A percentile compares a stretch with the other conserved stretches of the same genome.
Conservation (phyloP, 192 early-diverging fungal species). For the Podila clonocystis region DNA sequence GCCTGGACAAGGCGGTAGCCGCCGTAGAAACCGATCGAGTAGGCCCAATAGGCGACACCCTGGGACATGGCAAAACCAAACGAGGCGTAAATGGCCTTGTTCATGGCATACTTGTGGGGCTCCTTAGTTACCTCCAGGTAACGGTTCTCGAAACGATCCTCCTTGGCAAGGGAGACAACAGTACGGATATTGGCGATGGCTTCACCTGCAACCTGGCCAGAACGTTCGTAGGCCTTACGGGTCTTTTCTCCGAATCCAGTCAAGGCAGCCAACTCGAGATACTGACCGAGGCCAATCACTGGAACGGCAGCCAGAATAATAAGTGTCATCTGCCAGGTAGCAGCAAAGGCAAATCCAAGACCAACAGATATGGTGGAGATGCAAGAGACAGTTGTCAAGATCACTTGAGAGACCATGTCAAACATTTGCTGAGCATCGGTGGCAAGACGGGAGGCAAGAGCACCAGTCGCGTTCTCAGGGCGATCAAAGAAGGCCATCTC, state of each 20-base stretch:
- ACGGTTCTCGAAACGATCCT: constrained; percentile 71
- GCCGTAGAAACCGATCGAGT: constrained; percentile 6
- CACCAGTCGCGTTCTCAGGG: constrained; percentile 73
- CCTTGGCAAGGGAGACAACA: constrained; percentile 78
- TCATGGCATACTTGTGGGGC: constrained; percentile 74
- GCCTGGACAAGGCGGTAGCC: constrained; percentile 12
- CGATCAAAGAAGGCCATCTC: constrained; percentile 86
- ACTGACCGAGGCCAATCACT: constrained; percentile 60
- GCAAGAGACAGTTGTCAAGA: background rate
- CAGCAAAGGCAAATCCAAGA: constrained; percentile 26
- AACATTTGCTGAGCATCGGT: constrained; percentile 76
- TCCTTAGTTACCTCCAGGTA: constrained; percentile 68
- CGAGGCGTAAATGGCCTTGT: constrained; percentile 68
- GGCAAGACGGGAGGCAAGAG: constrained; percentile 77
- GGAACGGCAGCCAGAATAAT: constrained; percentile 63
- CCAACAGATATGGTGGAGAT: constrained; percentile 18
- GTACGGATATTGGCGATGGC: constrained; percentile 88
- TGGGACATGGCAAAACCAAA: constrained; percentile 79
- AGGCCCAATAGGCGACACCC: constrained; percentile 67
- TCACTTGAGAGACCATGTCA: constrained; percentile 45
- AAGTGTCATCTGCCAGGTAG: constrained; percentile 45
- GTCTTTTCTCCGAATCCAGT: constrained; percentile 53
- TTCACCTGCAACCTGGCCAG: constrained; percentile 85
- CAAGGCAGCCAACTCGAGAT: constrained; percentile 55
- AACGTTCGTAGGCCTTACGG: constrained; percentile 76